A percentile compares a stretch with the other conserved stretches of the same genome.
Conservation (phyloP, 2,329 filamentous ascomycete species). For the Zymoseptoria tritici region DNA sequence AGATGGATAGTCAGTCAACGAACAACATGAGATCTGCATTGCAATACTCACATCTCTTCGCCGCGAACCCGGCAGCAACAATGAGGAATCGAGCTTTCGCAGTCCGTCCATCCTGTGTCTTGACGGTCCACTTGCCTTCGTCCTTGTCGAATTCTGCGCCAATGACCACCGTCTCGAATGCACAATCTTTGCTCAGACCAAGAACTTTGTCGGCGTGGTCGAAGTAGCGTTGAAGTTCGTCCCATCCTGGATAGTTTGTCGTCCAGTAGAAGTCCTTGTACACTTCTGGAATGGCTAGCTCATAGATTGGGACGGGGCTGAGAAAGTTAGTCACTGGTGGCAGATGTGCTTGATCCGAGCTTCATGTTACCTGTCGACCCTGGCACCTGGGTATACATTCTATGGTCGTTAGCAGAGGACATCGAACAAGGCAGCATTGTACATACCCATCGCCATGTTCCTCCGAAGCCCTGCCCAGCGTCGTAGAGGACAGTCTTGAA, state of each 20-base stretch:
- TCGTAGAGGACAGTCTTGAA: constrained; percentile 27
- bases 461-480: constrained; percentile 27
- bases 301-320: constrained; percentile 27
- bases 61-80: constrained; percentile 50
- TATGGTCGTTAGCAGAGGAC: background rate
- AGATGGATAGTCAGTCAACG: background rate
- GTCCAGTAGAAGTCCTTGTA: constrained; percentile 51
- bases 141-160: constrained; percentile 45
- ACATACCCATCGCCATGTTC: constrained; percentile 28
- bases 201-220: constrained; percentile 51
- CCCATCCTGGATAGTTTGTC: constrained; percentile 27
- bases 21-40: background rate
- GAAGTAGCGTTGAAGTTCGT: constrained; percentile 52
- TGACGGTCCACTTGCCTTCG: constrained; percentile 44
- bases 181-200: constrained; percentile 49
- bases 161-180: constrained; percentile 50
- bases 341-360: too few species aligned
- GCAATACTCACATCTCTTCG: constrained; percentile 40
- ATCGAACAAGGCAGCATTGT: background rate
- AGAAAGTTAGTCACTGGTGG: too few species aligned
- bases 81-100: constrained; percentile 47
- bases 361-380: constrained; percentile 31
- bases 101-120: constrained; percentile 45
- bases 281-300: constrained; percentile 36
- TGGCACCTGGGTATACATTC: constrained; percentile 34